These are phyloP conservation scores for Plenodomus tracheiphilus DNA, from an alignment of 2,329 filamentous ascomycete genomes.

Conservation along the genomic window DNA sequence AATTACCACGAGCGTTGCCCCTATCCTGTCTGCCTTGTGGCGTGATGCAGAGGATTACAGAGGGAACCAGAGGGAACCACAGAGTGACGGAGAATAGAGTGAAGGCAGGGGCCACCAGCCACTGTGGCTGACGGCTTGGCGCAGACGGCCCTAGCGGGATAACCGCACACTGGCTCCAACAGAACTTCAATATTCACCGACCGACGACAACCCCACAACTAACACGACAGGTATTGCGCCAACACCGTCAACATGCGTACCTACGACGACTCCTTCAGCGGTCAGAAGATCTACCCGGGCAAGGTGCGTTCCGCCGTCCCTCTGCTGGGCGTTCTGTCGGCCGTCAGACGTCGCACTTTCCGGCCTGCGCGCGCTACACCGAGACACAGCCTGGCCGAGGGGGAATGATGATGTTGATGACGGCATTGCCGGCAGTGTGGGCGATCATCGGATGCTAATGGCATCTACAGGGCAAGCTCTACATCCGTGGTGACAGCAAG, in stretches of 20 bases:
- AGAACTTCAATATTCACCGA: conserved; percentile 33
- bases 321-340: conserved; percentile 6
- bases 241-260: conserved; percentile 68
- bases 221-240: conserved; percentile 45
- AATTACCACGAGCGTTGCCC: too few relatives aligned
- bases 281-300: conserved; percentile 78
- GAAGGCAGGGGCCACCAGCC: too few relatives aligned
- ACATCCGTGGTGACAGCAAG: conserved; percentile 99
- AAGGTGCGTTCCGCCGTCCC: conserved; percentile 61
- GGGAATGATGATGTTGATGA: neutral
- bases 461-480: conserved; percentile 86
- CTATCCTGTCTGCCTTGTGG: too few relatives aligned
- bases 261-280: conserved; percentile 79
- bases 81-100: too few relatives aligned
- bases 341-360: conserved; percentile 29
- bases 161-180: conserved; percentile 19
- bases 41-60: too few relatives aligned
- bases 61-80: too few relatives aligned
- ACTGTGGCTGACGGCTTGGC: conserved; percentile 12
- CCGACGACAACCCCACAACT: conserved; percentile 42
- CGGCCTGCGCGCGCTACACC: conserved; percentile 15
- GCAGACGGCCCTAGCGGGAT: conserved; percentile 10
- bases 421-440: too few relatives aligned
- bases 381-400: conserved; percentile 19
- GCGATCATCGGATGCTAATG: conserved; percentile 28